These are phyloP conservation scores for Ogataea minuta DNA, from an alignment of 805 yeast species.

Conservation along the genomic window DNA sequence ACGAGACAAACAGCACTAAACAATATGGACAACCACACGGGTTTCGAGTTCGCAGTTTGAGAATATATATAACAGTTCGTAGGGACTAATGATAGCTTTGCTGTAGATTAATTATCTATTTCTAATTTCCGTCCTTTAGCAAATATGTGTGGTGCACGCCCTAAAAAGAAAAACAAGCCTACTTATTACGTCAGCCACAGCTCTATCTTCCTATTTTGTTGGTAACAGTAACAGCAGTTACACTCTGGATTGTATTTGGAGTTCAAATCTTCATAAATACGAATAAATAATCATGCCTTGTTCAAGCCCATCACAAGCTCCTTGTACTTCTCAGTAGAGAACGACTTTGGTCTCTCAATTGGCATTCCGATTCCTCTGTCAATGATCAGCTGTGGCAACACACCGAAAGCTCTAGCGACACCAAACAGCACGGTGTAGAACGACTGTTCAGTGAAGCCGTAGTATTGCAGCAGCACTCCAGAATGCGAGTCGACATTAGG, in stretches of 20 bases:
- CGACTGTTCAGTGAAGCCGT: constrained; percentile 77
- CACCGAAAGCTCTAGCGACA: constrained; percentile 85
- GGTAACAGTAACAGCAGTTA: too few relatives aligned
- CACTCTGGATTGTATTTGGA: too few relatives aligned
- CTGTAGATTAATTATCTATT: constrained; percentile 10
- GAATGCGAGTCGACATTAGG: constrained; percentile 89
- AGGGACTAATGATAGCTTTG: constrained; percentile 2
- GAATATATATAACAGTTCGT: constrained; percentile 1
- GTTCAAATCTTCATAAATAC: constrained; percentile 7
- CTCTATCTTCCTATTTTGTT: too few relatives aligned
- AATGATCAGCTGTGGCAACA: constrained; percentile 77
- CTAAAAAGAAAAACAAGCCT: neutral
- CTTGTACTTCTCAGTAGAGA: constrained; percentile 90
- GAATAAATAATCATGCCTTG: constrained; percentile 21
- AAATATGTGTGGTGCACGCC: constrained; percentile 8
- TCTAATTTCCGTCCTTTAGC: constrained; percentile 10
- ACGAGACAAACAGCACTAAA: neutral
- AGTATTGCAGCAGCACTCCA: constrained; percentile 81
- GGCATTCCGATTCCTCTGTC: constrained; percentile 82
- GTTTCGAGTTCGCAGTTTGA: too few relatives aligned
- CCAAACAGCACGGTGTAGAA: constrained; percentile 87
- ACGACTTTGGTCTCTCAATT: constrained; percentile 88
- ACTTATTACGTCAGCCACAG: neutral
- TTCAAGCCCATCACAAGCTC: constrained; percentile 57
- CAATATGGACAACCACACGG: neutral